These are phyloP conservation scores for Apiotrichum akiyoshidainum DNA, from an alignment of 1,284 basidiomycete genomes.

Conservation along the genomic window DNA sequence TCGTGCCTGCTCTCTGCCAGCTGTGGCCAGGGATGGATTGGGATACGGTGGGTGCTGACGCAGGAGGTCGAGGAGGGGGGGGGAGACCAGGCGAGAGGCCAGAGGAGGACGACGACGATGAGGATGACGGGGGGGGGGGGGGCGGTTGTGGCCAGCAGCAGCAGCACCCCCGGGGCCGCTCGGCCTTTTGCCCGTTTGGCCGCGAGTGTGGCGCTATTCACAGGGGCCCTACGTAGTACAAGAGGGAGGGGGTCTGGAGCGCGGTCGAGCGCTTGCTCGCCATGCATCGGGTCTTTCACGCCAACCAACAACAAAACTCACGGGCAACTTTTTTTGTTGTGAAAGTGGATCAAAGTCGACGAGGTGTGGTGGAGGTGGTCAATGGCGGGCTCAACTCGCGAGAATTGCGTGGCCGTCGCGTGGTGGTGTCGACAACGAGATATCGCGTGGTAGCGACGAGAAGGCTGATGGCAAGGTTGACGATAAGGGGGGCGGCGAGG, in stretches of 20 bases:
- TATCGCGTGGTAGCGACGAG: conserved; percentile 8
- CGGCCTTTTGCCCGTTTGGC: conserved; percentile 6
- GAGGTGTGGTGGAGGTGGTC: conserved; percentile 4
- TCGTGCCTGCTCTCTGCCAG: too few species aligned
- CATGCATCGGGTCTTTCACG: conserved; percentile 8
- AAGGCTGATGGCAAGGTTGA: background rate
- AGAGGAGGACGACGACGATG: too few species aligned
- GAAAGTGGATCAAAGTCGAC: background rate
- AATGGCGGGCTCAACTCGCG: conserved; percentile 10
- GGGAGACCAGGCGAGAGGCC: too few species aligned
- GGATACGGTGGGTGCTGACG: too few species aligned
- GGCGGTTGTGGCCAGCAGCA: too few species aligned
- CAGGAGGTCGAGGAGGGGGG: too few species aligned
- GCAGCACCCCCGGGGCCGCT: background rate
- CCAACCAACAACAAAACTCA: conserved; percentile 8
- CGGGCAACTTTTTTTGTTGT: conserved; percentile 7
- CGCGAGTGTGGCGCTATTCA: conserved; percentile 1
- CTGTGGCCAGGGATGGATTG: too few species aligned
- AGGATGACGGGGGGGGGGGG: too few species aligned
- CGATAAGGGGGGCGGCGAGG: background rate
- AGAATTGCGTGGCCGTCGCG: conserved; percentile 23
- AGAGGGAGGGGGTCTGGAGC: too few species aligned
- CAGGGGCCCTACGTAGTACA: background rate
- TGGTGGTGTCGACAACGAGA: conserved; percentile 6
- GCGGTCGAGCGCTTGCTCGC: background rate